phyloP scores from a whole-genome alignment of 1,284 basidiomycete species.

The Ceratobasidium theobromae region DNA sequence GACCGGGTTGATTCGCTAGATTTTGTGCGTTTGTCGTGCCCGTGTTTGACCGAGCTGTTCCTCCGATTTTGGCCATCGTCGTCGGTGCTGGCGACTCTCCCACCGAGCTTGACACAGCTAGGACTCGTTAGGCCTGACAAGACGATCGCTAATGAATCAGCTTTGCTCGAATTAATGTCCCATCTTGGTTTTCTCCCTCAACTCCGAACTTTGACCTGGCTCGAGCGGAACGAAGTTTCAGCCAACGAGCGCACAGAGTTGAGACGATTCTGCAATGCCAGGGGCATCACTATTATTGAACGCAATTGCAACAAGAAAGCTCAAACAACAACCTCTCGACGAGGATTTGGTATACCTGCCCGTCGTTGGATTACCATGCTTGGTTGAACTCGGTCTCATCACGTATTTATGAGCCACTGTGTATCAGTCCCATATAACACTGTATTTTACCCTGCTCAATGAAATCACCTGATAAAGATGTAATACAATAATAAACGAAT shows the following conservation, averaged over 20 bases:
- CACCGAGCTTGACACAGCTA: slow-evolving; percentile 1
- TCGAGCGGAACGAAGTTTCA: slow-evolving; percentile 7
- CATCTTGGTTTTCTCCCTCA: background rate
- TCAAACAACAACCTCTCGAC: background rate
- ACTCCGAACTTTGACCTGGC: slow-evolving; percentile 10
- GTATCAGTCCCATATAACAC: background rate
- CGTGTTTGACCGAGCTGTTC: slow-evolving; percentile 9
- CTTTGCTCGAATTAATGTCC: slow-evolving; percentile 19
- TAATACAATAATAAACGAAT: background rate
- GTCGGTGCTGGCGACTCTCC: slow-evolving; percentile 4
- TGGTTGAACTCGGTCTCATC: background rate
- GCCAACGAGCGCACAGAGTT: slow-evolving; percentile 22
- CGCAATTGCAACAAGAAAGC: background rate
- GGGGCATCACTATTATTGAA: slow-evolving; percentile 10
- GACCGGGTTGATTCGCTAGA: slow-evolving; percentile 22
- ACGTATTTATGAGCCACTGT: background rate
- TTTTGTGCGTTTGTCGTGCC: slow-evolving; percentile 5
- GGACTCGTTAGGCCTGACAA: slow-evolving; percentile 19
- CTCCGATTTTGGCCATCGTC: slow-evolving; percentile 20
- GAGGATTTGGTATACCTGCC: background rate
- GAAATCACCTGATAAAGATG: background rate
- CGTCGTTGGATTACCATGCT: slow-evolving; percentile 23
- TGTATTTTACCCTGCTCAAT: slow-evolving; percentile 11
- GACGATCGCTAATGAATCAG: slow-evolving; percentile 22
- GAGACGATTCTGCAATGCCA: slow-evolving; percentile 4